Evolutionary conservation across 805 yeast genomes (phyloP).

Genomic region (Candida nitratophila): DNA sequence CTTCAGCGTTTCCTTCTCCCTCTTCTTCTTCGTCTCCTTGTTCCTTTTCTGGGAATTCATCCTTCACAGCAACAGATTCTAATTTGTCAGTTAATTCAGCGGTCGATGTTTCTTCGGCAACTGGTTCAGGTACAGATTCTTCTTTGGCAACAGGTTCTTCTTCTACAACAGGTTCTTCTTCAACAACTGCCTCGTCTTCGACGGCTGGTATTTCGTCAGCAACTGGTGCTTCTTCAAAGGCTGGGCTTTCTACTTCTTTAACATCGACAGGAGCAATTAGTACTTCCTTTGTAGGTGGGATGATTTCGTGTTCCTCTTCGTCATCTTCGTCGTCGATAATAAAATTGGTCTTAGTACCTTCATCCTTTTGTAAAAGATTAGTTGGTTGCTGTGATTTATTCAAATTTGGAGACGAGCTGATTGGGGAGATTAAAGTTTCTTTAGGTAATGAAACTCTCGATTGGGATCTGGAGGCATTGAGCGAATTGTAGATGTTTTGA

Average conservation of each 20-base stretch:
- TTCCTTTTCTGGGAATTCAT: slow-evolving; percentile 1
- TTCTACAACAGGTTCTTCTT: slow-evolving; percentile 17
- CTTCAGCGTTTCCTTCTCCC: not conserved
- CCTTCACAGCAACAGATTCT: slow-evolving; percentile 1
- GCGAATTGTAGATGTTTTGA: not conserved
- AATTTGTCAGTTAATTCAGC: slow-evolving; percentile 3
- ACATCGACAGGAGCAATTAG: not conserved
- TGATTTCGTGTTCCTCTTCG: slow-evolving; percentile 4
- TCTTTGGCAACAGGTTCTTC: slow-evolving; percentile 3
- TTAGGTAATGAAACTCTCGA: slow-evolving; percentile 20
- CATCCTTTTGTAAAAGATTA: not conserved
- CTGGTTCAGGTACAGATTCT: slow-evolving; percentile 4
- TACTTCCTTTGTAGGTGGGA: not conserved
- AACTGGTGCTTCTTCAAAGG: too few species aligned
- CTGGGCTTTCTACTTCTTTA: too few species aligned
- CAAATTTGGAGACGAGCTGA: slow-evolving; percentile 10
- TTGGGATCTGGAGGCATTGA: not conserved
- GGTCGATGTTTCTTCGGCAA: slow-evolving; percentile 1
- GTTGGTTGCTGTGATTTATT: not conserved
- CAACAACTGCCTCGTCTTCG: slow-evolving; percentile 9
- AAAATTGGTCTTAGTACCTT: slow-evolving; percentile 9
- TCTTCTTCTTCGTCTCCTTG: not conserved
- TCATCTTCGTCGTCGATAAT: slow-evolving; percentile 25
- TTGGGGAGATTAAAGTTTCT: slow-evolving; percentile 27
- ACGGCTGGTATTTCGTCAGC: too few species aligned